Evolutionary conservation across 176 grass and related monocot genomes (phyloP).

Genomic region (Oryza meridionalis): DNA sequence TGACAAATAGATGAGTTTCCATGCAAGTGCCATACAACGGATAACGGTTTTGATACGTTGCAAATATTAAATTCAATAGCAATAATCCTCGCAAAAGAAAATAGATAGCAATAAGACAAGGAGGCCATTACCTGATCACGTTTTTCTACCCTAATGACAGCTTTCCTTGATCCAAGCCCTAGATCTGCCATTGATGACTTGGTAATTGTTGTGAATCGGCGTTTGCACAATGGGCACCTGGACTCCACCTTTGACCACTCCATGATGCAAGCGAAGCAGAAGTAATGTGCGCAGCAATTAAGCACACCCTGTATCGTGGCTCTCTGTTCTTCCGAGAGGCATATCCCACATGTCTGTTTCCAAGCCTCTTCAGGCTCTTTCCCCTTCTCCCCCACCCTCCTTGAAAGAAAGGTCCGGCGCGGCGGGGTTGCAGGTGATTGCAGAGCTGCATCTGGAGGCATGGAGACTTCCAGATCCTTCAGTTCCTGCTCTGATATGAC

Average conservation of each 20-base stretch:
- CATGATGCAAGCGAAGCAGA: conserved; percentile 76
- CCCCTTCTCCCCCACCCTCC: conserved; percentile 57
- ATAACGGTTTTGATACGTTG: background rate
- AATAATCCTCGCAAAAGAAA: background rate
- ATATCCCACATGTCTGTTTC: conserved; percentile 71
- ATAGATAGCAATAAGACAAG: conserved; percentile 10
- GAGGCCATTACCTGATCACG: conserved; percentile 70
- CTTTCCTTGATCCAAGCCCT: conserved; percentile 48
- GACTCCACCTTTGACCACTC: conserved; percentile 92
- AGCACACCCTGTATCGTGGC: conserved; percentile 63
- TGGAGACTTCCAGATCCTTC: conserved; percentile 38
- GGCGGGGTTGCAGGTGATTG: conserved; percentile 24
- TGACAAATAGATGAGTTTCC: background rate
- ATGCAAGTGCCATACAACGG: conserved; percentile 18
- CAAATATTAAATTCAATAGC: conserved; percentile 1
- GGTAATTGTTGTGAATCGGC: conserved; percentile 67
- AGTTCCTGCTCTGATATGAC: conserved; percentile 61
- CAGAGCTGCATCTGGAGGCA: conserved; percentile 35
- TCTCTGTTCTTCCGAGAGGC: conserved; percentile 71
- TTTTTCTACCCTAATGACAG: conserved; percentile 66
- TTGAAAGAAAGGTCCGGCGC: conserved; percentile 37
- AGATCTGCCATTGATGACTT: conserved; percentile 66
- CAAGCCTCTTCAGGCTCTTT: conserved; percentile 49
- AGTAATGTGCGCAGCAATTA: conserved; percentile 83
- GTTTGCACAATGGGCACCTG: conserved; percentile 71